phyloP scores from a whole-genome alignment of 441 rosid species.

The Mallotus japonicus region DNA sequence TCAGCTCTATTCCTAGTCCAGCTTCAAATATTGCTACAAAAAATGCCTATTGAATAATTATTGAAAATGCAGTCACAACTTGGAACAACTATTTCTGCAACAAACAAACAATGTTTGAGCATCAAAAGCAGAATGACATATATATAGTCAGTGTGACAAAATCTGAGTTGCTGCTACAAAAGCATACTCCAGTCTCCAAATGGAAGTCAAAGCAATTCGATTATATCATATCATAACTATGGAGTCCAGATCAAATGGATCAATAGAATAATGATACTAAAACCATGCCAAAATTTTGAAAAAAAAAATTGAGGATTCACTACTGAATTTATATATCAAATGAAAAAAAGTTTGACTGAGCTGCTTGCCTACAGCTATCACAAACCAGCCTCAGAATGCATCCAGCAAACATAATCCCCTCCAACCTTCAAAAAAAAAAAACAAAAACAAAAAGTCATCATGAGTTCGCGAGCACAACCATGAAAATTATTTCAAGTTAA shows the following conservation, averaged over 20 bases:
- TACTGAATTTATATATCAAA: neutral
- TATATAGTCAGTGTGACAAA: neutral
- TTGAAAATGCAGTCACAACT: neutral
- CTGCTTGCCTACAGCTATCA: conserved; percentile 32
- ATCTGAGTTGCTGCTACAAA: neutral
- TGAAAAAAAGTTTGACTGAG: neutral
- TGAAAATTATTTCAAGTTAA: neutral
- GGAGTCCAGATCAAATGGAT: neutral
- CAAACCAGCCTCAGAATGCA: conserved; percentile 25
- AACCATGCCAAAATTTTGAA: neutral
- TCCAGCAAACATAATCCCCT: conserved; percentile 46
- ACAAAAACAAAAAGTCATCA: conserved; percentile 6
- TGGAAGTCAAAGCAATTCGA: no score
- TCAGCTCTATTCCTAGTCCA: neutral
- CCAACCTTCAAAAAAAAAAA: conserved; percentile 27
- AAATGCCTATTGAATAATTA: no score
- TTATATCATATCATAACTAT: no score
- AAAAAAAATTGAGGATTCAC: neutral
- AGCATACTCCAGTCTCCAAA: no score
- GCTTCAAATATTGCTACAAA: neutral
- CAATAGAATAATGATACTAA: neutral
- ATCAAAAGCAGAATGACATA: neutral
- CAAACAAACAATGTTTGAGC: neutral
- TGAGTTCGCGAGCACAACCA: neutral
- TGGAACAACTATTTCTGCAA: conserved; percentile 1